Conservation (phyloP, 148 eudicot genomes). For the Camellia lanceoleosa region DNA sequence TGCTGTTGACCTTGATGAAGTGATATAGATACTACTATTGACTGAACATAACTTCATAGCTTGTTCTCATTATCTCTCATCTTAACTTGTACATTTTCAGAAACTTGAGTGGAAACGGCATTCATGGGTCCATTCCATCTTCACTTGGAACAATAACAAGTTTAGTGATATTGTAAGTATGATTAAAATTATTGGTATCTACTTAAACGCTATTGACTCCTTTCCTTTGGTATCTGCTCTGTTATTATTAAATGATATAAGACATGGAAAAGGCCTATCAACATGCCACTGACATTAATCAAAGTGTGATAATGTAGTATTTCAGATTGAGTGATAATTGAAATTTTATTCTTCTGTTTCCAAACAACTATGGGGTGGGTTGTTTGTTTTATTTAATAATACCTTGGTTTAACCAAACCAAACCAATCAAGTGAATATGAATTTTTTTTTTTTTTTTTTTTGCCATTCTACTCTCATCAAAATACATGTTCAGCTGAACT, state of each 20-base stretch:
- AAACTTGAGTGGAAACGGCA: slow-evolving; percentile 93
- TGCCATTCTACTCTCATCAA: background rate
- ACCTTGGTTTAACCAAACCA: background rate
- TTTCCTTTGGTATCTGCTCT: slow-evolving; percentile 5
- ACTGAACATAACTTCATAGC: background rate
- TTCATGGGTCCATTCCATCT: slow-evolving; percentile 77
- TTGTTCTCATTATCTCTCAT: background rate
- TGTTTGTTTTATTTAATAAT: background rate
- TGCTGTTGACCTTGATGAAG: background rate
- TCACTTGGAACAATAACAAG: slow-evolving; percentile 59
- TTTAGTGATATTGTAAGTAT: slow-evolving; percentile 70
- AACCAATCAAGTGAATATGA: too few species aligned
- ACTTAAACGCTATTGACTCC: background rate
- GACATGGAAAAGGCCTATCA: background rate
- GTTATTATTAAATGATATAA: background rate
- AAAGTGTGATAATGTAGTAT: background rate
- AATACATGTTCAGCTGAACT: background rate
- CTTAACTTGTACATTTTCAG: slow-evolving; percentile 37
- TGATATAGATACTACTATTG: background rate
- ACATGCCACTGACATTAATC: background rate
- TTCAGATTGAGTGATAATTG: background rate
- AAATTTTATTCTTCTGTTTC: background rate
- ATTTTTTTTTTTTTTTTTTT: too few species aligned
- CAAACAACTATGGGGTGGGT: background rate
- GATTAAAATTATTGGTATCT: background rate